Percentiles rank a stretch among this genome's conserved stretches.
These are phyloP conservation scores for Russula ochroleuca DNA, from an alignment of 768 basidiomycete genomes.

Conservation along the genomic window DNA sequence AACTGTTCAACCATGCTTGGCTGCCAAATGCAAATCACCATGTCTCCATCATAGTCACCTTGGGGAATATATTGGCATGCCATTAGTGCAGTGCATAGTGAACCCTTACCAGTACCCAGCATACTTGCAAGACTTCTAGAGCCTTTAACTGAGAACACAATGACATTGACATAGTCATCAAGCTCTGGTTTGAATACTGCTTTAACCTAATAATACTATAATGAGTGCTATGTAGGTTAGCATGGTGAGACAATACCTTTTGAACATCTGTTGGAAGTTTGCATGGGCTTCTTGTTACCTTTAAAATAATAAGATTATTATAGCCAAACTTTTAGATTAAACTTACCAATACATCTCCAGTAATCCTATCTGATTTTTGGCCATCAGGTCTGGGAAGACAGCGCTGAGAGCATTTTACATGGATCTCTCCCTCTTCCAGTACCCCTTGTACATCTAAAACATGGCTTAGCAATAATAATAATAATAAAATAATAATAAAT, in stretches of 20 bases:
- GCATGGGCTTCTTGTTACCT: constrained; percentile 66
- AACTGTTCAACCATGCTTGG: constrained; percentile 53
- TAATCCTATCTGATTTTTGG: constrained; percentile 44
- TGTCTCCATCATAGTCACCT: constrained; percentile 75
- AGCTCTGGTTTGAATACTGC: constrained; percentile 53
- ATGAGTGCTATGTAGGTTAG: background rate
- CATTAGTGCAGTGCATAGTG: background rate
- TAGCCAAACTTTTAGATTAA: background rate
- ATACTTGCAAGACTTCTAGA: constrained; percentile 54
- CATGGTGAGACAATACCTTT: constrained; percentile 48
- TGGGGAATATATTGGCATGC: background rate
- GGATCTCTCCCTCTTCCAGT: constrained; percentile 51
- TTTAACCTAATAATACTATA: constrained; percentile 45
- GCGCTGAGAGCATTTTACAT: constrained; percentile 47
- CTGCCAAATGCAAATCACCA: constrained; percentile 54
- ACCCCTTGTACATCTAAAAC: constrained; percentile 49
- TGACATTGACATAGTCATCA: constrained; percentile 50
- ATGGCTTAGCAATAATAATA: background rate
- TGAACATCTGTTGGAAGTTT: constrained; percentile 64
- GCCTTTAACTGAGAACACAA: constrained; percentile 40
- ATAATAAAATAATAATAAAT: background rate
- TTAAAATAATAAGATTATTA: background rate
- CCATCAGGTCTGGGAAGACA: constrained; percentile 44
- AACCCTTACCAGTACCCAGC: constrained; percentile 52
- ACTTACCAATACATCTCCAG: constrained; percentile 55